Evolutionary conservation across 768 basidiomycete species (phyloP), one percentile per base, ranked within the genome.

Genomic region (Candolleomyces aberdarensis): DNA sequence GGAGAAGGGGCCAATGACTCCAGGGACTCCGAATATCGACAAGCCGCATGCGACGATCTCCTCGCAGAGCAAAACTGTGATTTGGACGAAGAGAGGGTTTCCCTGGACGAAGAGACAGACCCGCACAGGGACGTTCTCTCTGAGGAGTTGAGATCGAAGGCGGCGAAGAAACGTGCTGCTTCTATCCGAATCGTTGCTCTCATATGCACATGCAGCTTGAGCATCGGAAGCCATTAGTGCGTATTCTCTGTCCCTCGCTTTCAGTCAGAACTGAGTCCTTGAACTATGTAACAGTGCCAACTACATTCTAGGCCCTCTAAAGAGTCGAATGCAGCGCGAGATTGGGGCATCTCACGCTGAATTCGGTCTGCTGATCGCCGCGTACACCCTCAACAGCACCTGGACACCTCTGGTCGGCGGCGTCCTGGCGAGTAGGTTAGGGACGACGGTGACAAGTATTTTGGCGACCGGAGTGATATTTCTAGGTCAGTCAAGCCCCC

Each of bases 371-470:
- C 76, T 94, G 41, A 83, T 95, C 50, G 87, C 91, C 10, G 88
- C 90, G 0, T 87, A 86, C 67, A 89, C 85, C 60, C 72, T 94
- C 40, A 92, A 92, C 69, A 85, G 79, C 63, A 82, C 82, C 57
- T 81, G 80, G 80, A 94, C 92, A 8, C 92, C 92, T 0, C 80
- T 94, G 6, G 78, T 93, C 2, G 89, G 87, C 8, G 92, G 92
- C 3, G 58, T 94, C 5, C 76, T 92, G 46, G 85, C 86, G 9
- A 86, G 83, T 66, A 82, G 79, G 57, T 77, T 92, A 1, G 91
- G 91, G 22, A 91, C 91, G 2, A 89, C 90, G 0, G 71, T 78
- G 31, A 84, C 85, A 0, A 85, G 89, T 58, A 87, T 94, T 51
- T 71, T 90, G 15, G 89, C 92, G 1, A 94, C 92, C 0, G 83